phyloP scores from a whole-genome alignment of 306 rosid genomes.

The Lathyrus sativus region DNA sequence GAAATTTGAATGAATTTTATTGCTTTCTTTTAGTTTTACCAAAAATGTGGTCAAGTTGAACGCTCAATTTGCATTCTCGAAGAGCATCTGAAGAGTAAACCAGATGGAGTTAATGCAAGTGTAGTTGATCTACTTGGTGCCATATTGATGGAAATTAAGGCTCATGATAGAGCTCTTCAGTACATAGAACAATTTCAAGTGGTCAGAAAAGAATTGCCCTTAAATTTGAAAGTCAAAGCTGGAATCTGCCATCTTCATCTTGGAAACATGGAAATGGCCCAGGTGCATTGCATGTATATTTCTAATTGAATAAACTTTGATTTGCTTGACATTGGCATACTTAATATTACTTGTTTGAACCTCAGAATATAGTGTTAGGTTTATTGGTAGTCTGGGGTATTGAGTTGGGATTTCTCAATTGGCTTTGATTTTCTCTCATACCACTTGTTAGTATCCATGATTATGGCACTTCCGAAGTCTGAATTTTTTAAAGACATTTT shows the following conservation, averaged over 20 bases:
- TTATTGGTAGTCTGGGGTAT: slow-evolving; percentile 14
- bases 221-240: slow-evolving; percentile 63
- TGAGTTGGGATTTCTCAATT: slow-evolving; percentile 13
- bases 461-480: neutral
- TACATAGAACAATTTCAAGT: slow-evolving; percentile 55
- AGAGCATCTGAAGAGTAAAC: slow-evolving; percentile 65
- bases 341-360: slow-evolving; percentile 17
- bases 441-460: slow-evolving; percentile 2
- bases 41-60: slow-evolving; percentile 77
- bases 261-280: slow-evolving; percentile 68
- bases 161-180: slow-evolving; percentile 66
- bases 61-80: slow-evolving; percentile 66
- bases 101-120: slow-evolving; percentile 53
- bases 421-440: slow-evolving; percentile 12
- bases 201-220: slow-evolving; percentile 52
- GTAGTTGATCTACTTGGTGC: slow-evolving; percentile 74
- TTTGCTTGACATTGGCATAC: neutral
- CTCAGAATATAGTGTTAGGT: slow-evolving; percentile 13
- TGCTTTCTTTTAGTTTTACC: slow-evolving; percentile 57
- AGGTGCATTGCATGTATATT: slow-evolving; percentile 54
- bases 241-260: slow-evolving; percentile 80
- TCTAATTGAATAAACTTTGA: slow-evolving; percentile 28
- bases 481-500: neutral
- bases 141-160: slow-evolving; percentile 65
- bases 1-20: slow-evolving; percentile 8